These are phyloP conservation scores for Vinca minor DNA, from an alignment of 257 asterid genomes.

Conservation along the genomic window DNA sequence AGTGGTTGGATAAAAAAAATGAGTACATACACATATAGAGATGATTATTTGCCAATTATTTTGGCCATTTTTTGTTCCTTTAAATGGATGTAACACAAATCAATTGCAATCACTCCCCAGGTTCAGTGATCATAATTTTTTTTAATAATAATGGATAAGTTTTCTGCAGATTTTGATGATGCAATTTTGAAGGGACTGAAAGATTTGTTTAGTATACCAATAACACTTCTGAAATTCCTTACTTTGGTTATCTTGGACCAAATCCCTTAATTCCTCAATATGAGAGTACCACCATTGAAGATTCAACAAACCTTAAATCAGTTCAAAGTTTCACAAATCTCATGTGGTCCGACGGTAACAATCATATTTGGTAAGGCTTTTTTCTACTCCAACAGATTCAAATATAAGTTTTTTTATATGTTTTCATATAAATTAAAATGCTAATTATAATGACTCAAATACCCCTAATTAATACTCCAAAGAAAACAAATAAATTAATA, in stretches of 20 bases:
- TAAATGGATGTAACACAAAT: too few relatives aligned
- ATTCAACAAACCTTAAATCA: conserved; percentile 28
- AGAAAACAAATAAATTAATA: too few relatives aligned
- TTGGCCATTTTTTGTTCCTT: too few relatives aligned
- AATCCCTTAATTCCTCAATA: conserved; percentile 38
- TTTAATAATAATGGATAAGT: neutral
- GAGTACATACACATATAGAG: too few relatives aligned
- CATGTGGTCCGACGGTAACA: conserved; percentile 56
- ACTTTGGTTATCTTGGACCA: conserved; percentile 31
- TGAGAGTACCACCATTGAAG: conserved; percentile 55
- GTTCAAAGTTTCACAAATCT: conserved; percentile 32
- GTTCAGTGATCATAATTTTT: neutral
- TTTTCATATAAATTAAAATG: too few relatives aligned
- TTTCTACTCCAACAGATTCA: too few relatives aligned
- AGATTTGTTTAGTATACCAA: conserved; percentile 10
- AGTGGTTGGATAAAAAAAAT: too few relatives aligned
- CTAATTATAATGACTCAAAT: too few relatives aligned
- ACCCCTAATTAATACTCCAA: too few relatives aligned
- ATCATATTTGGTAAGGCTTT: conserved; percentile 29
- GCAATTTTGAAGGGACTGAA: neutral
- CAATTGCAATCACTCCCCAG: too few relatives aligned
- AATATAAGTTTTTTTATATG: too few relatives aligned
- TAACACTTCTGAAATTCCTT: neutral
- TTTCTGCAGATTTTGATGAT: neutral
- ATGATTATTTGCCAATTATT: too few relatives aligned